Percentiles rank a stretch among this genome's conserved stretches.
Evolutionary conservation across 148 eudicot species (phyloP).

Genomic region (Cornus kousa): DNA sequence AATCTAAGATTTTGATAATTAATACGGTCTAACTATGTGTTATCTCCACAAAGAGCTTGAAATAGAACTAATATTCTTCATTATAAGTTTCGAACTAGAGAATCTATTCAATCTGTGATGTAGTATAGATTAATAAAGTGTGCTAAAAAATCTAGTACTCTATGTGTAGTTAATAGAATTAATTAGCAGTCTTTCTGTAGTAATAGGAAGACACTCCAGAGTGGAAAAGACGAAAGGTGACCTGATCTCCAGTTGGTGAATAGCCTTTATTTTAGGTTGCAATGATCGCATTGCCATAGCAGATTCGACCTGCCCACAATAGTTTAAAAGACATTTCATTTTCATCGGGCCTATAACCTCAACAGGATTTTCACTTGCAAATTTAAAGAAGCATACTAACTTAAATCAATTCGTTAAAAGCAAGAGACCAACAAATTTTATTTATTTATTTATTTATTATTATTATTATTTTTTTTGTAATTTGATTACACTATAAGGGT

Average conservation of each 20-base stretch:
- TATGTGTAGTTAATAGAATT: neutral
- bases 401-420: neutral
- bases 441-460: too few species aligned
- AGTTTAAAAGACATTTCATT: neutral
- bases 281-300: conserved; percentile 88
- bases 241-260: conserved; percentile 98
- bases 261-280: conserved; percentile 96
- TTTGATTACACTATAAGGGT: conserved; percentile 68
- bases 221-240: conserved; percentile 23
- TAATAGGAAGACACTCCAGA: neutral
- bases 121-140: too few species aligned
- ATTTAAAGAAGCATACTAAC: neutral
- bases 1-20: neutral
- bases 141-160: neutral
- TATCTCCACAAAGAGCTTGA: neutral
- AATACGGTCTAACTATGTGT: neutral
- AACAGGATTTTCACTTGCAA: neutral
- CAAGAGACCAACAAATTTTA: conserved; percentile 36
- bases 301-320: conserved; percentile 72
- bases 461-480: conserved; percentile 67
- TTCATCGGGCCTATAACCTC: neutral
- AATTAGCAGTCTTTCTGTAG: neutral
- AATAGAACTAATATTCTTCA: neutral
- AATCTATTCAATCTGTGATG: neutral
- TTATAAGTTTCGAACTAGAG: neutral